Evolutionary conservation across 179 eudicot genomes (phyloP).

Genomic region (Amaranthus tricolor): DNA sequence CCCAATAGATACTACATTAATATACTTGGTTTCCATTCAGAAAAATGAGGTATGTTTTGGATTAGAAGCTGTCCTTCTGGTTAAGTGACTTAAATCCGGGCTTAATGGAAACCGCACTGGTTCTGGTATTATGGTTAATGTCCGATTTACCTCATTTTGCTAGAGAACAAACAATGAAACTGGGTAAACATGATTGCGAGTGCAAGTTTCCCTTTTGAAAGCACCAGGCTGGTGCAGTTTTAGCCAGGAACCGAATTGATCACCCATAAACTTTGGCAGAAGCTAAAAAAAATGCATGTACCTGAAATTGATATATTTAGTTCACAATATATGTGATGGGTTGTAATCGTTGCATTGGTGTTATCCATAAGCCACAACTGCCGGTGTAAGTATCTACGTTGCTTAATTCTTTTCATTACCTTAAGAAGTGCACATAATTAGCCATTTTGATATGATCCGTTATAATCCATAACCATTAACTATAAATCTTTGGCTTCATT

Average conservation of each 20-base stretch:
- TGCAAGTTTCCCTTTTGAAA: not conserved
- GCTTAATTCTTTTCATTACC: too few species aligned
- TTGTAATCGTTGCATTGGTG: not conserved
- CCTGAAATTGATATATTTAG: too few species aligned
- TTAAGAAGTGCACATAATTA: too few species aligned
- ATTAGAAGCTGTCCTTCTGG: not conserved
- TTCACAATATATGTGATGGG: not conserved
- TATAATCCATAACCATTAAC: too few species aligned
- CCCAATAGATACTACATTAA: too few species aligned
- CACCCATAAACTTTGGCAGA: not conserved
- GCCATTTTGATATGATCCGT: too few species aligned
- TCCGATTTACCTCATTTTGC: not conserved
- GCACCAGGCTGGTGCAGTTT: not conserved
- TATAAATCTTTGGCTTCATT: too few species aligned
- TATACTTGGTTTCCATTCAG: too few species aligned
- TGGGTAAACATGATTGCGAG: not conserved
- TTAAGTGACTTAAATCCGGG: not conserved
- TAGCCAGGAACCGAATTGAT: not conserved
- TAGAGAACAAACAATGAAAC: too few species aligned
- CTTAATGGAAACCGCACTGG: not conserved
- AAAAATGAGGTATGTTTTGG: not conserved
- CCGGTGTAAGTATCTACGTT: not conserved
- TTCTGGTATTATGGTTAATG: not conserved
- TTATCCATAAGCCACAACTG: not conserved
- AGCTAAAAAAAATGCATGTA: not conserved